These are phyloP conservation scores for Golubevia sp. DNA, from an alignment of 1,284 basidiomycete genomes.

Conservation along the genomic window DNA sequence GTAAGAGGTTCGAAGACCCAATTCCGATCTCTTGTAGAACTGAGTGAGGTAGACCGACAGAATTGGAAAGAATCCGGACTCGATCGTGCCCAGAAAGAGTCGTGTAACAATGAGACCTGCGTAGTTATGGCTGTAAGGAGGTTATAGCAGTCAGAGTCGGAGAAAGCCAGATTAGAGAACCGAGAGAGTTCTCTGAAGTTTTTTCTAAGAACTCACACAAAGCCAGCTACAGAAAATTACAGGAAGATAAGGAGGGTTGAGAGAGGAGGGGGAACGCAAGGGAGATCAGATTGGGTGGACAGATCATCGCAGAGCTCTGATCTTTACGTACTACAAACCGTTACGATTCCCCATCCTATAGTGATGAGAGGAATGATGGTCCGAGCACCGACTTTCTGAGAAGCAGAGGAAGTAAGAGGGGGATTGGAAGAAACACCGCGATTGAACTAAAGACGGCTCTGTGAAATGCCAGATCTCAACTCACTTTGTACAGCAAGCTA, in stretches of 20 bases:
- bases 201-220: not conserved
- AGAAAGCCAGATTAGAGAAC: not conserved
- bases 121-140: conserved; percentile 7
- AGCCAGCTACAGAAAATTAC: not conserved
- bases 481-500: not conserved
- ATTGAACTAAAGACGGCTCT: no score
- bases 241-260: not conserved
- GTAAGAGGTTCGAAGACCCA: conserved; percentile 39
- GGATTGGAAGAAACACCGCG: no score
- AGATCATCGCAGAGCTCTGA: no score
- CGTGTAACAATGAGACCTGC: conserved; percentile 24
- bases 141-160: conserved; percentile 2
- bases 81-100: conserved; percentile 41
- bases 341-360: conserved; percentile 6
- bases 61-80: conserved; percentile 39
- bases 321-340: not conserved
- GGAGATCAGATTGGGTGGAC: no score
- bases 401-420: no score
- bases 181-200: not conserved
- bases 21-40: conserved; percentile 41
- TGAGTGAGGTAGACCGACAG: conserved; percentile 23
- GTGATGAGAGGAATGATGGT: conserved; percentile 9
- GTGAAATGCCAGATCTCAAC: no score
- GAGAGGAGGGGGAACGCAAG: no score
- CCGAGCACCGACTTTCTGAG: not conserved